Evolutionary conservation across 257 asterid genomes (phyloP).

Genomic region (Nicotiana paniculata): DNA sequence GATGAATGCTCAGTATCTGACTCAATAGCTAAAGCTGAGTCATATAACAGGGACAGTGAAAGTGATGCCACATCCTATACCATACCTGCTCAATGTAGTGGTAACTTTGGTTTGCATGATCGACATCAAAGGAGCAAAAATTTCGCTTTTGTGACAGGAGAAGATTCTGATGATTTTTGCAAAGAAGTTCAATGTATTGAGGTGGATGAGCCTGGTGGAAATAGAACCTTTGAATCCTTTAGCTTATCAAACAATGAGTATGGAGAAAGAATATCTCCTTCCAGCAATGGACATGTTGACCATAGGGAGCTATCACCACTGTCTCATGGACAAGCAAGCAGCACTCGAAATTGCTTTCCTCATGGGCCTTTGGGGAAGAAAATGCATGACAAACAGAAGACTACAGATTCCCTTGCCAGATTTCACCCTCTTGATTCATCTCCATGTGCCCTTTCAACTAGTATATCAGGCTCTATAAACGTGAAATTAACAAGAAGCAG

Average conservation of each 20-base stretch:
- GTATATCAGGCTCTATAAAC: constrained; percentile 40
- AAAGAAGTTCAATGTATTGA: constrained; percentile 69
- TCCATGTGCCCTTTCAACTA: constrained; percentile 32
- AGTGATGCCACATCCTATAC: constrained; percentile 16
- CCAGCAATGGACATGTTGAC: constrained; percentile 16
- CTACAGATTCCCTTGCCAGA: constrained; percentile 32
- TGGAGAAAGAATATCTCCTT: constrained; percentile 34
- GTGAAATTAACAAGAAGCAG: constrained; percentile 47
- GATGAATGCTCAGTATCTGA: constrained; percentile 29
- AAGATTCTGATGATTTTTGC: constrained; percentile 52
- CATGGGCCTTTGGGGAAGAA: constrained; percentile 40
- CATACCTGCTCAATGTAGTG: background rate
- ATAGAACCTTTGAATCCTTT: constrained; percentile 24
- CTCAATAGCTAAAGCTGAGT: constrained; percentile 24
- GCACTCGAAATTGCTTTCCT: constrained; percentile 23
- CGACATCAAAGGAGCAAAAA: constrained; percentile 29
- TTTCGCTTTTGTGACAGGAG: constrained; percentile 24
- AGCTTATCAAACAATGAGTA: constrained; percentile 31
- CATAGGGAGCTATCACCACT: constrained; percentile 27
- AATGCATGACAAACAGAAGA: constrained; percentile 39
- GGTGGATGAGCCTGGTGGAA: constrained; percentile 34
- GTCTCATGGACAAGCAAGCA: constrained; percentile 31
- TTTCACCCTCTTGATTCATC: constrained; percentile 39
- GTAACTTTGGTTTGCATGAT: constrained; percentile 9
- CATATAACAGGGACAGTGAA: constrained; percentile 9